These are phyloP conservation scores for Clonostachys rhizophaga DNA, from an alignment of 2,329 filamentous ascomycete species.

Conservation along the genomic window DNA sequence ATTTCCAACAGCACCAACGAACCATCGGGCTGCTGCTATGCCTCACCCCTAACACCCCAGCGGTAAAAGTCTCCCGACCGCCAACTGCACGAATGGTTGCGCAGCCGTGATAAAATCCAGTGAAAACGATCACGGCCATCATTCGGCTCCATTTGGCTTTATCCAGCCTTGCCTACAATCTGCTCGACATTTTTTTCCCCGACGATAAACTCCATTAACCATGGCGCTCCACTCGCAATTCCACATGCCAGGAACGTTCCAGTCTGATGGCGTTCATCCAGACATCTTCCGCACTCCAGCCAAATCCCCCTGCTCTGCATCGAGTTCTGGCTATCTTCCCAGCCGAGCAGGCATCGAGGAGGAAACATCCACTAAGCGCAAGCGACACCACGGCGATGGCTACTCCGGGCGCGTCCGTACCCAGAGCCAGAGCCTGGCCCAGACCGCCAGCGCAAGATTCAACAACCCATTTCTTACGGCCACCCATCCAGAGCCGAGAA, in stretches of 20 bases:
- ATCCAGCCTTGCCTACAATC: too few relatives aligned
- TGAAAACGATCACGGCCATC: too few relatives aligned
- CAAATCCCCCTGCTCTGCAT: conserved; percentile 21
- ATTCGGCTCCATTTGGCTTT: too few relatives aligned
- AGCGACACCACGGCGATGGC: conserved; percentile 27
- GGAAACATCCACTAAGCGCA: conserved; percentile 33
- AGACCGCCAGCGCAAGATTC: conserved; percentile 7
- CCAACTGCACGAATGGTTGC: too few relatives aligned
- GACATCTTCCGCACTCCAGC: conserved; percentile 41
- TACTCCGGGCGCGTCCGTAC: not conserved
- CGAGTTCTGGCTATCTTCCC: conserved; percentile 30
- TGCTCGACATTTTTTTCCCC: too few relatives aligned
- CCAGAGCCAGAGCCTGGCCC: conserved; percentile 8
- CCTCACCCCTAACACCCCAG: too few relatives aligned
- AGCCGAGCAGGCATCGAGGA: conserved; percentile 1
- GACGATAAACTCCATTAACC: too few relatives aligned
- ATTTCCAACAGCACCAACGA: too few relatives aligned
- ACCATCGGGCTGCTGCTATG: too few relatives aligned
- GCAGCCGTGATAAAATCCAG: too few relatives aligned
- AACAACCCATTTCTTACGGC: not conserved
- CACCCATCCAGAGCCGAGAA: conserved; percentile 2
- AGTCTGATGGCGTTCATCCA: conserved; percentile 31
- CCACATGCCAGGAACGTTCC: conserved; percentile 27
- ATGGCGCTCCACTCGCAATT: conserved; percentile 10
- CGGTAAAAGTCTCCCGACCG: too few relatives aligned